Evolutionary conservation across 148 eudicot species (phyloP).

Genomic region (Beta vulgaris): DNA sequence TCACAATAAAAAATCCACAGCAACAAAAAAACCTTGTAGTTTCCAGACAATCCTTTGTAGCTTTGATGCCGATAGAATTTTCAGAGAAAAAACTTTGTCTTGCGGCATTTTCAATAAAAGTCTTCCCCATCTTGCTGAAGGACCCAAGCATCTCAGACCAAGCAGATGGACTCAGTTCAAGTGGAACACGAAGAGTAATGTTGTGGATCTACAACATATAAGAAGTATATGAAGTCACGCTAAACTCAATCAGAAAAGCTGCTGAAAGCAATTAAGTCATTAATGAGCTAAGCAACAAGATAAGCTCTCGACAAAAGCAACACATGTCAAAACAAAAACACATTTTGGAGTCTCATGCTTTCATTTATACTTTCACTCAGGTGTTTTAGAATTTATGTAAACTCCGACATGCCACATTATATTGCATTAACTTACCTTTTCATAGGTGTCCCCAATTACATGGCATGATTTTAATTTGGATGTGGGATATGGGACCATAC

Average conservation of each 20-base stretch:
- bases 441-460: too few relatives aligned
- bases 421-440: too few relatives aligned
- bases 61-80: conserved; percentile 39
- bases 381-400: not conserved
- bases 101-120: conserved; percentile 38
- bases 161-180: conserved; percentile 49
- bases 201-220: conserved; percentile 52
- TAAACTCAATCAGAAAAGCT: not conserved
- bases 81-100: conserved; percentile 29
- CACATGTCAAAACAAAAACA: not conserved
- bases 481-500: too few relatives aligned
- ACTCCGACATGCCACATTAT: too few relatives aligned
- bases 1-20: not conserved
- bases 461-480: too few relatives aligned
- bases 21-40: conserved; percentile 45
- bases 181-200: conserved; percentile 41
- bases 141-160: conserved; percentile 64
- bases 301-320: not conserved
- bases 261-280: not conserved
- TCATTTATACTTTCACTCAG: not conserved
- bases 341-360: not conserved
- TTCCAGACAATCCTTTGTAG: conserved; percentile 66
- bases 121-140: conserved; percentile 45
- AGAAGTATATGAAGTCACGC: conserved; percentile 1
- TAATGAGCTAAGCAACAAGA: not conserved